Conservation (phyloP, 768 basidiomycete genomes). For the Thelephora ganbajun region DNA sequence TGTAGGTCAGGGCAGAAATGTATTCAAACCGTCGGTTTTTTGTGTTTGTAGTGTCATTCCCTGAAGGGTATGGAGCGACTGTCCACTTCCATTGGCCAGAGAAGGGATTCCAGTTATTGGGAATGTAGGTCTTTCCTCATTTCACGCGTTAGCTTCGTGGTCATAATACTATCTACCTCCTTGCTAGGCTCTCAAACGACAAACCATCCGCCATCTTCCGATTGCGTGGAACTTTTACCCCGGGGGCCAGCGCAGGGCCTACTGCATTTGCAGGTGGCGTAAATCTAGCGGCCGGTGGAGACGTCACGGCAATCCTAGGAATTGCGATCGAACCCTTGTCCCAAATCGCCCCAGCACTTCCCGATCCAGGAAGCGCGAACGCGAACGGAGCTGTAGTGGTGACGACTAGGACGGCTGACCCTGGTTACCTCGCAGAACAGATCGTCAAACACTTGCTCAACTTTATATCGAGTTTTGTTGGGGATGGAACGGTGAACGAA, state of each 20-base stretch:
- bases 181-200: conserved; percentile 68
- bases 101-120: conserved; percentile 74
- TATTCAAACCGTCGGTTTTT: not conserved
- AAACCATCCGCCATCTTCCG: conserved; percentile 87
- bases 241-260: conserved; percentile 13
- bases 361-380: not conserved
- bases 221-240: conserved; percentile 48
- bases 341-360: conserved; percentile 26
- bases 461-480: conserved; percentile 54
- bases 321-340: conserved; percentile 66
- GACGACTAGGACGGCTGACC: conserved; percentile 19
- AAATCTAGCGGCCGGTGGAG: conserved; percentile 16
- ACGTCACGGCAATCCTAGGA: conserved; percentile 64
- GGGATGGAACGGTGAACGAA: conserved; percentile 25
- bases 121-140: conserved; percentile 40
- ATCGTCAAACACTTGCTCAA: conserved; percentile 67
- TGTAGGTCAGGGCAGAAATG: not conserved
- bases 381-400: conserved; percentile 12
- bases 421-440: conserved; percentile 47
- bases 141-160: not conserved
- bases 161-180: not conserved
- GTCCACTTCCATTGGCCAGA: conserved; percentile 84
- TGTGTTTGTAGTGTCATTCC: conserved; percentile 47
- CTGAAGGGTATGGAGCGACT: conserved; percentile 70
- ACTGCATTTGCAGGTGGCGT: conserved; percentile 17